A percentile compares a stretch with the other conserved stretches of the same genome.
Conservation (phyloP, 2,329 filamentous ascomycete species). For the Drechslerella dactyloides region DNA sequence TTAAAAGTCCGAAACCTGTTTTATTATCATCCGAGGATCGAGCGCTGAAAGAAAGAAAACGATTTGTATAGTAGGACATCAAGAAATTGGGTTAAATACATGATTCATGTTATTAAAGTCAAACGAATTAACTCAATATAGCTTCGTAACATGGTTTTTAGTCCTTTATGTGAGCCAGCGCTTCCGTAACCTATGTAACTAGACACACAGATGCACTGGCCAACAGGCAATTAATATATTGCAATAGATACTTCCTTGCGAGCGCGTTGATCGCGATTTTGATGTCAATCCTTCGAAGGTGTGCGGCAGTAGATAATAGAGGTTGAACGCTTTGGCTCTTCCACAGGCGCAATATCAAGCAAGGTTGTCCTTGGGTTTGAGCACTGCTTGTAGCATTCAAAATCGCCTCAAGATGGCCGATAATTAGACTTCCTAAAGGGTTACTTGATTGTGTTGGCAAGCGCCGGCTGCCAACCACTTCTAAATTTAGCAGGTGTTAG, state of each 20-base stretch:
- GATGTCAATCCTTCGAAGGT: not conserved
- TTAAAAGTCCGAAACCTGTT: constrained; percentile 3
- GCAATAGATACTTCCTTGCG: no score
- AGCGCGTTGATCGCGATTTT: no score
- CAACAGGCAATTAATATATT: no score
- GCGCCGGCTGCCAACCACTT: constrained; percentile 14
- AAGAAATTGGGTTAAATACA: not conserved
- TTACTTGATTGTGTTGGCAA: constrained; percentile 22
- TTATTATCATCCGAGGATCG: constrained; percentile 6
- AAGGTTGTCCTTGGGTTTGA: not conserved
- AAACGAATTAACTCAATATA: no score
- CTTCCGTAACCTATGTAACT: no score
- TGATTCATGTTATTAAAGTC: no score
- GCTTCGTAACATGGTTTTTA: not conserved
- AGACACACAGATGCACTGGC: no score
- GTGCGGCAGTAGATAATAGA: not conserved
- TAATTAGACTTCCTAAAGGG: no score
- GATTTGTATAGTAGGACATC: not conserved
- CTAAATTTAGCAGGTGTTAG: constrained; percentile 49
- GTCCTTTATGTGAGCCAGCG: no score
- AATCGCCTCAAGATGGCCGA: no score
- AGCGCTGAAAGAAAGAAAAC: not conserved
- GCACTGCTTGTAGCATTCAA: not conserved
- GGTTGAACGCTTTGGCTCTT: not conserved
- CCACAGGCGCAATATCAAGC: constrained; percentile 14